These are phyloP conservation scores for Wickerhamomyces bovis DNA, from an alignment of 805 yeast species.

Conservation along the genomic window DNA sequence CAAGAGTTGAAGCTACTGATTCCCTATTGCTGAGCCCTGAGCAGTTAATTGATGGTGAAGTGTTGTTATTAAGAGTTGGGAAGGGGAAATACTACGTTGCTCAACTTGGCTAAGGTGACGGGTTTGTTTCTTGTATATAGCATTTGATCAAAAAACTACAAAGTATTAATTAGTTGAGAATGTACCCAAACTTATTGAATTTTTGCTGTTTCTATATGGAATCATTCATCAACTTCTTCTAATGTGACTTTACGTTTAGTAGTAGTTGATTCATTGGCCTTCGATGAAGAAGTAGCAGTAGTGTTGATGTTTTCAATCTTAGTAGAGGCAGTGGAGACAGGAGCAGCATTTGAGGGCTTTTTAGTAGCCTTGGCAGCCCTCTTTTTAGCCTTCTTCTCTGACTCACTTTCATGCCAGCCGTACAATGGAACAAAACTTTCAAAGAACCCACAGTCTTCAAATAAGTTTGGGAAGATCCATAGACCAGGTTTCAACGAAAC, in stretches of 20 bases:
- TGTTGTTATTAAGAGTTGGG: constrained; percentile 69
- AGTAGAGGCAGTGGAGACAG: constrained; percentile 1
- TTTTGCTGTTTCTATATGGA: not conserved
- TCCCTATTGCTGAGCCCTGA: constrained; percentile 41
- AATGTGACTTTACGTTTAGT: constrained; percentile 23
- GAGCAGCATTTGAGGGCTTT: not conserved
- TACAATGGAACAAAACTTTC: constrained; percentile 91
- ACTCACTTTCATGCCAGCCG: constrained; percentile 34
- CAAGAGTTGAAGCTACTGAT: constrained; percentile 47
- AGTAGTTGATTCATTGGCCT: constrained; percentile 1
- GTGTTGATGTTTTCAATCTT: constrained; percentile 7
- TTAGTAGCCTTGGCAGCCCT: constrained; percentile 6
- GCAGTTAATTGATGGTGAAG: constrained; percentile 49
- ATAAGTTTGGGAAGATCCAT: constrained; percentile 94
- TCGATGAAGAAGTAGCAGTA: constrained; percentile 1
- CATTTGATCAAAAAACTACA: not conserved
- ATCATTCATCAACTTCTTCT: constrained; percentile 26
- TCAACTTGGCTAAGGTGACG: constrained; percentile 21
- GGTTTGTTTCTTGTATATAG: not conserved
- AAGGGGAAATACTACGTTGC: constrained; percentile 60
- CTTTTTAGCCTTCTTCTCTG: constrained; percentile 21
- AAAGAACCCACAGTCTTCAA: constrained; percentile 89
- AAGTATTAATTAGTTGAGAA: not conserved
- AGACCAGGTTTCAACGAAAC: constrained; percentile 64
- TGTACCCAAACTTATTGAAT: not conserved